A percentile compares a stretch with the other conserved stretches of the same genome.
Evolutionary conservation across 192 early-diverging fungal genomes (phyloP).

Genomic region (Podila epicladia): DNA sequence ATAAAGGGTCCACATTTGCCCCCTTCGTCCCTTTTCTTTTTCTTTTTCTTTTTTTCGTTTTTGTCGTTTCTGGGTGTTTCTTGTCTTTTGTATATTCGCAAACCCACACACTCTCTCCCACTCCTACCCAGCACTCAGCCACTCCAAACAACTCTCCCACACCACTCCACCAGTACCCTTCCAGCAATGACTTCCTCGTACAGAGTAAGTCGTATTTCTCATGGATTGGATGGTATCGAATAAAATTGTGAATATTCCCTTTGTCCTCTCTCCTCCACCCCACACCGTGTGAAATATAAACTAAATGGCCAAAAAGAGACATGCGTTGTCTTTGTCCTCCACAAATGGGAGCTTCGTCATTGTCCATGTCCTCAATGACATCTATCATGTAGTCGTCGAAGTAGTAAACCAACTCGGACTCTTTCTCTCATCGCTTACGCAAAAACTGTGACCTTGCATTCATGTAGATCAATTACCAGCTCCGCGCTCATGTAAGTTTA

Average conservation of each 20-base stretch:
- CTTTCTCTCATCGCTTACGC: neutral
- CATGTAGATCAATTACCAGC: constrained; percentile 56
- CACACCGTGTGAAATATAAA: too few relatives aligned
- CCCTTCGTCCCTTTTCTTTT: constrained; percentile 7
- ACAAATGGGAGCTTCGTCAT: too few relatives aligned
- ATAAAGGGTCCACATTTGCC: constrained; percentile 9
- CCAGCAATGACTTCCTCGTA: constrained; percentile 53
- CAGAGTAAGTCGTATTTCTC: constrained; percentile 43
- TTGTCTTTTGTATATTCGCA: constrained; percentile 10
- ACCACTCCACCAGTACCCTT: neutral
- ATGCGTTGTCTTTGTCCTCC: too few relatives aligned
- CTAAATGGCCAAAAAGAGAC: too few relatives aligned
- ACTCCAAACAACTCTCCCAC: too few relatives aligned
- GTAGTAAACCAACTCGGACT: neutral
- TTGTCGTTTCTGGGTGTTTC: constrained; percentile 12
- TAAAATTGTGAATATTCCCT: too few relatives aligned
- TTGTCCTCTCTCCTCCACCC: too few relatives aligned
- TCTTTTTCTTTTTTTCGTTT: constrained; percentile 15
- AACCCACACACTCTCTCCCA: neutral
- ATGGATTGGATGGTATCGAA: neutral
- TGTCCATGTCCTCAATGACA: neutral
- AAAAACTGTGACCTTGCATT: neutral
- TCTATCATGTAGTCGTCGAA: neutral
- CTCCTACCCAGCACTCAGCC: neutral
- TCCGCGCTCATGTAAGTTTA: constrained; percentile 53